A percentile compares a stretch with the other conserved stretches of the same genome.
Conservation (phyloP, 257 asterid species). For the Jasminum sambac region DNA sequence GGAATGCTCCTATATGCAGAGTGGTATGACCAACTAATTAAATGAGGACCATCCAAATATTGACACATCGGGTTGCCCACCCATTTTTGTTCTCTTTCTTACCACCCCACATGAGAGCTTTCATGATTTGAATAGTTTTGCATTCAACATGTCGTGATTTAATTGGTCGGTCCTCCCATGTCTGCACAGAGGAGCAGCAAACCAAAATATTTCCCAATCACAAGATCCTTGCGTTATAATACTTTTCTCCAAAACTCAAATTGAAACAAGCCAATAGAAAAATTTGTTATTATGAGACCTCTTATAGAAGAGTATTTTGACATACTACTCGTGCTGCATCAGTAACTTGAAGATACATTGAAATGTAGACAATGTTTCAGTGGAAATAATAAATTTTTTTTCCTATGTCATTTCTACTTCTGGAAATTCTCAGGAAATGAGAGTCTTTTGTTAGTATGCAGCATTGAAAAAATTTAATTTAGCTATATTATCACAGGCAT, state of each 20-base stretch:
- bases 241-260: neutral
- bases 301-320: neutral
- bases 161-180: too few species aligned
- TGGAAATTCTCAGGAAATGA: constrained; percentile 2
- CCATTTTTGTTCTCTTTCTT: too few species aligned
- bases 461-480: neutral
- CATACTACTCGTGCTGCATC: neutral
- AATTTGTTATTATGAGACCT: neutral
- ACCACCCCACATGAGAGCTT: too few species aligned
- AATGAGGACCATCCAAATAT: too few species aligned
- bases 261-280: neutral
- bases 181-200: too few species aligned
- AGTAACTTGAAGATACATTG: neutral
- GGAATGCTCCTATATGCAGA: too few species aligned
- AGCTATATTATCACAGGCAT: neutral
- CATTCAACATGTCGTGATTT: too few species aligned
- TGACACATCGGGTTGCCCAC: too few species aligned
- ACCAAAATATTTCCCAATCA: neutral
- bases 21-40: too few species aligned
- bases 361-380: neutral
- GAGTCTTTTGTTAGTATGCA: neutral
- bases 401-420: constrained; percentile 1
- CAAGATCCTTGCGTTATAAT: neutral
- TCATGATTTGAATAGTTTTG: too few species aligned
- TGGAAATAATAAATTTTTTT: neutral